A percentile compares a stretch with the other conserved stretches of the same genome.
Evolutionary conservation across 2,329 filamentous ascomycete species (phyloP).

Genomic region (Dissoconium aciculare): DNA sequence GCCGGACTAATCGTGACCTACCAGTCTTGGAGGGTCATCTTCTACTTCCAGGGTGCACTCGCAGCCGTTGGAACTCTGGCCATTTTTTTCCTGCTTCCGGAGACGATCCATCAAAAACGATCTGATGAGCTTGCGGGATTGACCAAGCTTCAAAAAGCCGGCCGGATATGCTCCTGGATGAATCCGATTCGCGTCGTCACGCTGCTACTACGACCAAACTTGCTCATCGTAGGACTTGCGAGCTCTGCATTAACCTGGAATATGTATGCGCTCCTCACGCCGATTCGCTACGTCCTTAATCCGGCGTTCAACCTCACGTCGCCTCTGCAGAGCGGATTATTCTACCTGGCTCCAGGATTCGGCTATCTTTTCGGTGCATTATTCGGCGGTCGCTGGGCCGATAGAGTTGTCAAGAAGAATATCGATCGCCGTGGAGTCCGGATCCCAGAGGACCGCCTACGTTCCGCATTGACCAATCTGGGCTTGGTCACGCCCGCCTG

Average conservation of each 20-base stretch:
- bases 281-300: slow-evolving; percentile 57
- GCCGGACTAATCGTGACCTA: slow-evolving; percentile 66
- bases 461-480: slow-evolving; percentile 42
- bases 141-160: slow-evolving; percentile 31
- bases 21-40: slow-evolving; percentile 57
- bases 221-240: slow-evolving; percentile 46
- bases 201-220: slow-evolving; percentile 54
- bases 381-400: slow-evolving; percentile 57
- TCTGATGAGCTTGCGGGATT: slow-evolving; percentile 47
- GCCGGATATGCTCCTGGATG: slow-evolving; percentile 45
- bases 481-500: slow-evolving; percentile 41
- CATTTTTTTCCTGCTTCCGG: slow-evolving; percentile 52
- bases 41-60: slow-evolving; percentile 60
- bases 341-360: slow-evolving; percentile 58
- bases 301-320: slow-evolving; percentile 54
- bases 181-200: slow-evolving; percentile 51
- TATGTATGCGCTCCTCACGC: slow-evolving; percentile 43
- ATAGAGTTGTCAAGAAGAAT: slow-evolving; percentile 50
- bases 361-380: slow-evolving; percentile 57
- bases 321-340: slow-evolving; percentile 53
- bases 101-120: slow-evolving; percentile 54
- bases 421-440: slow-evolving; percentile 46
- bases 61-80: slow-evolving; percentile 45
- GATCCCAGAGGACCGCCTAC: slow-evolving; percentile 53
- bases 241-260: slow-evolving; percentile 57